Percentiles rank a stretch among this genome's conserved stretches.
phyloP scores from a whole-genome alignment of 2,329 filamentous ascomycete species.

The Pestalotiopsis sp. region DNA sequence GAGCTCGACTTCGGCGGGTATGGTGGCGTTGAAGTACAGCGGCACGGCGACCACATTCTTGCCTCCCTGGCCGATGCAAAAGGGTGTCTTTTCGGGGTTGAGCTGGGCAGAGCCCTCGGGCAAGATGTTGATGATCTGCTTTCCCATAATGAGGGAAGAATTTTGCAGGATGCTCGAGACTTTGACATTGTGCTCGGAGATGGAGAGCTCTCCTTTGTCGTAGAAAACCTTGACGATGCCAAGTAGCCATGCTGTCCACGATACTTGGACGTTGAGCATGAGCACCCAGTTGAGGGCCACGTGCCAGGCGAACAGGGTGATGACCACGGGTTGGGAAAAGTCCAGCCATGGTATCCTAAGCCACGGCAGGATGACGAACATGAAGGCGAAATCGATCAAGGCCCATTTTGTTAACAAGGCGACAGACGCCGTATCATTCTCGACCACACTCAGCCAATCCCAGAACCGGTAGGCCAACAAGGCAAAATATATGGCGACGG shows the following conservation, averaged over 20 bases:
- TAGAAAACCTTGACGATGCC: conserved; percentile 80
- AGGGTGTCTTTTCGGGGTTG: conserved; percentile 79
- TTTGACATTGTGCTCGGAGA: conserved; percentile 93
- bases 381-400: conserved; percentile 79
- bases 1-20: conserved; percentile 87
- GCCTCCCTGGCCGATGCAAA: conserved; percentile 71
- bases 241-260: conserved; percentile 73
- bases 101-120: conserved; percentile 92
- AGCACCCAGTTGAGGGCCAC: conserved; percentile 78
- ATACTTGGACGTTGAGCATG: conserved; percentile 90
- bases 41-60: conserved; percentile 70
- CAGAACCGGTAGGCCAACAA: conserved; percentile 84
- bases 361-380: conserved; percentile 79
- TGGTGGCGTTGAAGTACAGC: conserved; percentile 91
- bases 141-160: conserved; percentile 89
- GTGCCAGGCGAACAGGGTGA: conserved; percentile 72
- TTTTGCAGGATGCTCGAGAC: conserved; percentile 87
- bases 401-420: conserved; percentile 95
- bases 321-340: conserved; percentile 76
- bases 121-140: conserved; percentile 96
- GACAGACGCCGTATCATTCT: conserved; percentile 85
- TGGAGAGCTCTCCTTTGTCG: conserved; percentile 81
- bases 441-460: conserved; percentile 78
- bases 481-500: conserved; percentile 75
- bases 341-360: conserved; percentile 96